Base-by-base conservation (phyloP, 495 filamentous ascomycete species). In the Penicillium simplicissimum region DNA sequence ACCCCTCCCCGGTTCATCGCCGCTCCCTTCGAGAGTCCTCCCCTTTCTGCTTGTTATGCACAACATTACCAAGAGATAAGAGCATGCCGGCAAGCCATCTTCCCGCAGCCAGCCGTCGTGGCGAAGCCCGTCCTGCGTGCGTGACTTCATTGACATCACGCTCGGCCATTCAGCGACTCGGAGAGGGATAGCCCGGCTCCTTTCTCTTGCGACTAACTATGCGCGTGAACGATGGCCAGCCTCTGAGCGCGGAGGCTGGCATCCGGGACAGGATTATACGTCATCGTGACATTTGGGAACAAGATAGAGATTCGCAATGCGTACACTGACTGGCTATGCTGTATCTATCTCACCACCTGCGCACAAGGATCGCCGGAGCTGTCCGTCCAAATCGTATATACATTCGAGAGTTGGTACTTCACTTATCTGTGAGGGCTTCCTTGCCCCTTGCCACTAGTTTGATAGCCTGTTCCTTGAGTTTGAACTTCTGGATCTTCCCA, bases 401-500 rank as follows among this genome's bases (percentile, higher is more conserved):
- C 42, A 45, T 0, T 37, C 51, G 23, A 53, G 23, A 13, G 15
- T 8, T 7, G 15, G 13, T 31, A 3, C 34, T 57, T 33, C n/a
- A 48, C 7, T 11, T 57, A 47, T 47, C 17, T 21, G n/a, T 9
- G 25, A 15, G 11, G 38, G n/a, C 28, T 36, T 31, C 35, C 53
- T 34, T 38, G 51, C 38, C 37, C 17, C 79, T 72, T 8, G 73
- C 70, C 35, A 86, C 52, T 35, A 81, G 63, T 60, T 79, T 64
- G 25, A 85, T 63, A 0, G 87, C 89, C 65, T 79, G 72, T 38
- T 92, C 88, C 71, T 83, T 84, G 67, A 98, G 76, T 73, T 90
- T 96, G 75, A 90, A 97, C 74, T 97, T 97, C 79, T 97, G 92
- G 43, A 98, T 95, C 82, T 98, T 98, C 34, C 95, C 95, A 71